Evolutionary conservation across 352 stramenopile species (phyloP).

Genomic region (Globisporangium paddicum): DNA sequence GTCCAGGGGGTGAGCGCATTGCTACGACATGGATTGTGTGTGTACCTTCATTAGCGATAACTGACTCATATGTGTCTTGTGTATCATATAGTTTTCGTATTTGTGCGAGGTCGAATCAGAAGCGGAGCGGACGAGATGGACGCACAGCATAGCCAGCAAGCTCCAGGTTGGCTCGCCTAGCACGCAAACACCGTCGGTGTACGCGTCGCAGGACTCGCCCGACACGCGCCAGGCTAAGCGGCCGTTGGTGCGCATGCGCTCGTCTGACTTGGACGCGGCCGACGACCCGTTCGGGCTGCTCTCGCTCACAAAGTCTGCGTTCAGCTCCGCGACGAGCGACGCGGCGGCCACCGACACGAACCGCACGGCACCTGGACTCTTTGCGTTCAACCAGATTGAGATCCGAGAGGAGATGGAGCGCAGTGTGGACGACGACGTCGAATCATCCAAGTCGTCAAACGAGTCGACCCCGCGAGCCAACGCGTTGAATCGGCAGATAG

Average conservation of each 20-base stretch:
- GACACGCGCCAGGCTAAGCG: constrained; percentile 19
- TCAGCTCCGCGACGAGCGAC: constrained; percentile 20
- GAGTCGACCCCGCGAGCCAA: constrained; percentile 1
- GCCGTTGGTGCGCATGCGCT: constrained; percentile 31
- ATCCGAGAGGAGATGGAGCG: constrained; percentile 21
- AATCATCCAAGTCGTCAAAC: constrained; percentile 12
- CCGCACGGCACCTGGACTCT: constrained; percentile 28
- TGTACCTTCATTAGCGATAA: neutral
- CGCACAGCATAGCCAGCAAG: neutral
- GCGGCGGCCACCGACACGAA: neutral
- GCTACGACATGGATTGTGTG: neutral
- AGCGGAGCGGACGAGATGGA: constrained; percentile 8
- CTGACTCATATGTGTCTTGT: neutral
- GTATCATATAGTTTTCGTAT: constrained; percentile 14
- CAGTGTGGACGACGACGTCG: constrained; percentile 14
- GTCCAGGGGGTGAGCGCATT: constrained; percentile 13
- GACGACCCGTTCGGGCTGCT: constrained; percentile 47
- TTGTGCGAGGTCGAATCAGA: constrained; percentile 18
- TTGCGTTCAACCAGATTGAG: constrained; percentile 47
- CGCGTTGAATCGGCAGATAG: neutral
- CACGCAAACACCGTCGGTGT: neutral
- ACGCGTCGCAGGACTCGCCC: constrained; percentile 10
- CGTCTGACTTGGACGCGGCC: constrained; percentile 37
- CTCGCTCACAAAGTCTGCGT: constrained; percentile 40
- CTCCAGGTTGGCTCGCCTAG: neutral